These are phyloP conservation scores for Aspergillus funiculosus DNA, from an alignment of 495 filamentous ascomycete genomes.

Conservation along the genomic window DNA sequence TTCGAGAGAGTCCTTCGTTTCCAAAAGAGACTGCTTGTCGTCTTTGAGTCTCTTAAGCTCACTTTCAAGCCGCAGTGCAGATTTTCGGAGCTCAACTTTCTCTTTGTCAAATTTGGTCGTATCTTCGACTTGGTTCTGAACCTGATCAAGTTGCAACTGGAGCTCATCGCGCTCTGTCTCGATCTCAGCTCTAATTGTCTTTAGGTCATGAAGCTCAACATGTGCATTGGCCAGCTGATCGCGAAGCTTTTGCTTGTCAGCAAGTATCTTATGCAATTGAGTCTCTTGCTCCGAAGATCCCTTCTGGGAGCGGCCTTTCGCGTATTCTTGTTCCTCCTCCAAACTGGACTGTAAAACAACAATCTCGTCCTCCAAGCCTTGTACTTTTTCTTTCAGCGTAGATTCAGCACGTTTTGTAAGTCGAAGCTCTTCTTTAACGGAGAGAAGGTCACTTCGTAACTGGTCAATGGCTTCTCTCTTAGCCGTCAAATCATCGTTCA, in stretches of 20 bases:
- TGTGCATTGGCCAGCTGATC: constrained; percentile 58
- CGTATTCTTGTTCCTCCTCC: constrained; percentile 67
- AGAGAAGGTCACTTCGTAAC: constrained; percentile 52
- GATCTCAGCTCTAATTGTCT: constrained; percentile 44
- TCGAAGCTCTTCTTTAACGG: constrained; percentile 61
- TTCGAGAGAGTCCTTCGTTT: constrained; percentile 49
- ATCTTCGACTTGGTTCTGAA: constrained; percentile 46
- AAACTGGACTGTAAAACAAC: constrained; percentile 67
- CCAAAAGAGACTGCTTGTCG: constrained; percentile 47
- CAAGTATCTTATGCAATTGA: constrained; percentile 44
- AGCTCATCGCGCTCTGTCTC: constrained; percentile 62
- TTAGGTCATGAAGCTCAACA: constrained; percentile 54
- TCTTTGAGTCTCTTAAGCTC: constrained; percentile 55
- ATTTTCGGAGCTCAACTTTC: constrained; percentile 54
- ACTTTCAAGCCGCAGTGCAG: constrained; percentile 52
- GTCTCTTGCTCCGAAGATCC: constrained; percentile 42
- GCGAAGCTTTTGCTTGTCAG: constrained; percentile 57
- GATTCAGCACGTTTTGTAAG: constrained; percentile 59
- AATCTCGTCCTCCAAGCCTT: constrained; percentile 75
- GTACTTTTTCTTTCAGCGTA: constrained; percentile 58
- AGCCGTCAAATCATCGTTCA: constrained; percentile 50
- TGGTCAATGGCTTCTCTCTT: constrained; percentile 51
- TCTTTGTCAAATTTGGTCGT: constrained; percentile 56
- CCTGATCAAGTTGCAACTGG: constrained; percentile 48
- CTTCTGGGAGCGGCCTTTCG: constrained; percentile 49